Evolutionary conservation across 148 eudicot species (phyloP), one percentile per base, ranked within the genome.

Genomic region (Chenopodium suecicum): DNA sequence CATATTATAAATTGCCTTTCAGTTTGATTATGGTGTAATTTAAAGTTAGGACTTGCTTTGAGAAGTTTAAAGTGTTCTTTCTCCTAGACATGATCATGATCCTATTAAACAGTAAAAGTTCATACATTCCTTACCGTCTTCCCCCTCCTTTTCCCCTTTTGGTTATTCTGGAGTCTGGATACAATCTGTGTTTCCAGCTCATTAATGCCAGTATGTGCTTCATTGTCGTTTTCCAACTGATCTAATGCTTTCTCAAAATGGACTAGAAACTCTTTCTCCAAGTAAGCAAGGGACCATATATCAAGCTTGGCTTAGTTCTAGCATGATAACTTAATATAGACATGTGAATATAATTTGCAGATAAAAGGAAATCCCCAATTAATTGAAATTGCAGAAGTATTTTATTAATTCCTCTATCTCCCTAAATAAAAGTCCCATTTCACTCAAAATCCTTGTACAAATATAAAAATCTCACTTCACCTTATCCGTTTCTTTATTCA

Each of bases 261-360:
- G 37, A 52, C 9, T 13, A 4, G 2, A 17, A 41, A 17, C 23
- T 22, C 20, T 14, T 29, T 47, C 72, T 23, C 32, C 23, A 46
- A 44, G 34, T 65, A 31, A 78, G 19, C 17, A 25, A 65, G 56
- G 13, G 46, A 14, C 22, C 22, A 23, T n/a, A 44, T 17, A 77
- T 65, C n/a, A 44, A 77, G 52, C 34, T 46, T 77, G 72, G 37
- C 31, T 77, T 77, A 70, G n/a, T 29, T 37, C 48, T 70, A 70
- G 17, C 32, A 31, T 31, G 32, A 31, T 1, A 31, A 31, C 32
- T 31, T 31, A 31, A 31, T 31, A 31, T 14, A 4, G 41, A 58
- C n/a, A 63, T 75, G 77, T 75, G 48, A 58, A 32, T 32, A 0
- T 17, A 17, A 2, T 31, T 31, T 56, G 4, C 25, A 7, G 78